Evolutionary conservation across 2,329 filamentous ascomycete species (phyloP).

Genomic region (Nemania sp.): DNA sequence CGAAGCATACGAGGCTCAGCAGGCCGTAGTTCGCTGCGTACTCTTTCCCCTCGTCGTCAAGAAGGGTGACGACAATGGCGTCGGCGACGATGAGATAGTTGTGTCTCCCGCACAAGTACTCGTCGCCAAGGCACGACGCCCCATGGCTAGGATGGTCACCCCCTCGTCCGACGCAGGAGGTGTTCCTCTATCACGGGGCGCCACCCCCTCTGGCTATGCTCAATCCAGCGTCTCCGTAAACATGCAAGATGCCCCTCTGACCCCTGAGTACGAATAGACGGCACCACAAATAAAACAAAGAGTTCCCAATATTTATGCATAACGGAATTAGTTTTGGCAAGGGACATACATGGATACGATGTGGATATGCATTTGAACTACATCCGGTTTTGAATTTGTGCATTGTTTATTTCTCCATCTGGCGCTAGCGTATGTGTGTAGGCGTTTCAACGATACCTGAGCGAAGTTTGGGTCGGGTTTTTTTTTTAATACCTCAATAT

Average conservation of each 20-base stretch:
- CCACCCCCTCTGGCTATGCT: conserved; percentile 32
- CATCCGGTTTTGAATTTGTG: background rate
- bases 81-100: conserved; percentile 91
- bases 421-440: conserved; percentile 14
- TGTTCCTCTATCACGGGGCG: conserved; percentile 41
- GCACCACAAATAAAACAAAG: background rate
- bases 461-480: conserved; percentile 17
- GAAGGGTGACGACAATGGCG: conserved; percentile 85
- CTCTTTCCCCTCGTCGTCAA: conserved; percentile 96
- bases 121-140: conserved; percentile 59
- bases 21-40: conserved; percentile 83
- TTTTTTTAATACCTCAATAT: background rate
- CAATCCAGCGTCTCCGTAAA: conserved; percentile 24
- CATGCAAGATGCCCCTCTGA: conserved; percentile 25
- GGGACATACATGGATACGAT: conserved; percentile 1
- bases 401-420: conserved; percentile 6
- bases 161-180: conserved; percentile 58
- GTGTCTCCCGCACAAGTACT: conserved; percentile 95
- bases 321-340: background rate
- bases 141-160: conserved; percentile 44
- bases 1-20: conserved; percentile 76
- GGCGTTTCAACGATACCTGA: conserved; percentile 28
- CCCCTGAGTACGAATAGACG: conserved; percentile 21
- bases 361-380: too few relatives aligned
- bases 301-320: background rate